Evolutionary conservation across 1,284 basidiomycete species (phyloP).

Genomic region (Kwoniella shivajii): DNA sequence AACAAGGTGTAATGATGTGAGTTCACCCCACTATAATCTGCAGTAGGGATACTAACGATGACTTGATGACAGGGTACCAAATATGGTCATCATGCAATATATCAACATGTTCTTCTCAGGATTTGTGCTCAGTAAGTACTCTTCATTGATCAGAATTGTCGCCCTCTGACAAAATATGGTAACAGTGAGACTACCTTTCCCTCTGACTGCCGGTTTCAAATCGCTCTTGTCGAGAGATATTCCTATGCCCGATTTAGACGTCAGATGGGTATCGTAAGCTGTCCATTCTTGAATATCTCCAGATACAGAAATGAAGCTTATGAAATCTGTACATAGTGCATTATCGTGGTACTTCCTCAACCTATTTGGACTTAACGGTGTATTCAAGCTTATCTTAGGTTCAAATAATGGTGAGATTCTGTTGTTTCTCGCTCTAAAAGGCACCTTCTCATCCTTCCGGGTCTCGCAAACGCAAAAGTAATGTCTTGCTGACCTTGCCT

Average conservation of each 20-base stretch:
- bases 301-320: not conserved
- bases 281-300: conserved; percentile 1
- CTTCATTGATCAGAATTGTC: not conserved
- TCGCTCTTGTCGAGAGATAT: conserved; percentile 98
- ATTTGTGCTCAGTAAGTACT: conserved; percentile 86
- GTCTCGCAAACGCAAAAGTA: no score
- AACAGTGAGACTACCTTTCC: conserved; percentile 95
- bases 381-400: conserved; percentile 91
- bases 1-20: conserved; percentile 85
- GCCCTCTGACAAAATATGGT: not conserved
- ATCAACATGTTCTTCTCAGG: conserved; percentile 99
- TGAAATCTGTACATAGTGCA: conserved; percentile 55
- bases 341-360: conserved; percentile 99
- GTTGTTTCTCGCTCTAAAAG: no score
- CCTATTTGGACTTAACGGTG: conserved; percentile 94
- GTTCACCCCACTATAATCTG: conserved; percentile 16
- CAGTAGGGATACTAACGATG: not conserved
- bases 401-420: conserved; percentile 75
- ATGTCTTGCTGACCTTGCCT: conserved; percentile 1
- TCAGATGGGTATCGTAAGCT: conserved; percentile 90
- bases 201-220: conserved; percentile 94
- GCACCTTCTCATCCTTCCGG: no score
- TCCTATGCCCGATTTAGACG: conserved; percentile 94
- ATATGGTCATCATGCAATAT: conserved; percentile 99
- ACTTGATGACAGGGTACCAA: conserved; percentile 66